phyloP scores from a whole-genome alignment of 345 rosid genomes.

The Lumnitzera racemosa region DNA sequence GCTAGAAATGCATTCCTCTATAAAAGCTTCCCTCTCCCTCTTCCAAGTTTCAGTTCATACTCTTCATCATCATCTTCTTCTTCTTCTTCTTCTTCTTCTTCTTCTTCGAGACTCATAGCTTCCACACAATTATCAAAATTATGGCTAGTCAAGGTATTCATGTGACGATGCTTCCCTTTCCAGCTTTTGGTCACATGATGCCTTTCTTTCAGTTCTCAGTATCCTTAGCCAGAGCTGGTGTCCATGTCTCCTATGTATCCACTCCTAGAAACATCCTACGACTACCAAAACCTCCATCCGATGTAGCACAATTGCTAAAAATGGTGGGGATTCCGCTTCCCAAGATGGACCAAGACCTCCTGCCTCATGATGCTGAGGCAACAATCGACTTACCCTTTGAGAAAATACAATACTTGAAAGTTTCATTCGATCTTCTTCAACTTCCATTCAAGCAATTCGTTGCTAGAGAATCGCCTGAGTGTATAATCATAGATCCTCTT shows the following conservation, averaged over 20 bases:
- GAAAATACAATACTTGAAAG: conserved; percentile 13
- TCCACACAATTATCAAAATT: too few species aligned
- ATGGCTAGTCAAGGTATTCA: background rate
- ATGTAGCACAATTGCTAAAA: background rate
- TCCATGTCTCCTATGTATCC: conserved; percentile 14
- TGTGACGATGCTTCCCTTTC: conserved; percentile 13
- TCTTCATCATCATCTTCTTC: too few species aligned
- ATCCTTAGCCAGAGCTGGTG: conserved; percentile 14
- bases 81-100: too few species aligned
- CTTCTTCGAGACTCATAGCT: too few species aligned
- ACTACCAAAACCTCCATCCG: conserved; percentile 21
- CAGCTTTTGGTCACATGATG: conserved; percentile 17
- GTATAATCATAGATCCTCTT: conserved; percentile 16
- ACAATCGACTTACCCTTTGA: conserved; percentile 24
- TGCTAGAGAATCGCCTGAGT: conserved; percentile 8
- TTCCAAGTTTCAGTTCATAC: too few species aligned
- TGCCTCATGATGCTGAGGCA: conserved; percentile 24
- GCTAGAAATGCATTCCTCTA: too few species aligned
- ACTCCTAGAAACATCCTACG: conserved; percentile 18
- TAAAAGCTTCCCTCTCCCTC: too few species aligned
- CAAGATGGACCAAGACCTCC: background rate
- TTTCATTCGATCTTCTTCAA: conserved; percentile 23
- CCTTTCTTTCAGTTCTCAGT: conserved; percentile 18
- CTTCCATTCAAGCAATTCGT: conserved; percentile 16
- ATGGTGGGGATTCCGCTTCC: conserved; percentile 20